phyloP scores from a whole-genome alignment of 768 basidiomycete genomes.

The Macrolepiota albuminosa region DNA sequence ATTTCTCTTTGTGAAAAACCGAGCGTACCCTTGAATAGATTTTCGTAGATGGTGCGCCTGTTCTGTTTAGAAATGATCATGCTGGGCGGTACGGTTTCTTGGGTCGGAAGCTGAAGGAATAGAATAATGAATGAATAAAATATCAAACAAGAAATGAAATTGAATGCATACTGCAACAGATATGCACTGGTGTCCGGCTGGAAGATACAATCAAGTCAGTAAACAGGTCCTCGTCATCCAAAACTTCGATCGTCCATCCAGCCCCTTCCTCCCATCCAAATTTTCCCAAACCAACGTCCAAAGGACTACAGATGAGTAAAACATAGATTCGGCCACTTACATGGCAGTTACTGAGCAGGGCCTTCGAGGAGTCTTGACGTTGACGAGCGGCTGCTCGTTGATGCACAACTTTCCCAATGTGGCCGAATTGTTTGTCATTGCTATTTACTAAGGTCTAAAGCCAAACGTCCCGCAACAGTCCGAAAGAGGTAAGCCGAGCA shows the following conservation, averaged over 20 bases:
- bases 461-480: background rate
- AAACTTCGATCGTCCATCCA: constrained; percentile 31
- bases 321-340: constrained; percentile 31
- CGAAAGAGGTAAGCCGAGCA: too few relatives aligned
- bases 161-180: constrained; percentile 32
- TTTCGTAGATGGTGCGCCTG: constrained; percentile 95
- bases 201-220: constrained; percentile 17
- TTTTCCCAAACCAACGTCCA: constrained; percentile 18
- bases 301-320: constrained; percentile 14
- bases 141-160: background rate
- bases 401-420: constrained; percentile 14
- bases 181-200: constrained; percentile 38
- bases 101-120: constrained; percentile 24
- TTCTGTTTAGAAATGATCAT: constrained; percentile 98
- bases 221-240: constrained; percentile 33
- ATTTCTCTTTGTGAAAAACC: background rate
- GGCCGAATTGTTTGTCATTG: constrained; percentile 15
- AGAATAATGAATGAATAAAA: background rate
- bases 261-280: constrained; percentile 25
- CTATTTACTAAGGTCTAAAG: background rate
- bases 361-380: constrained; percentile 35
- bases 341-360: constrained; percentile 33
- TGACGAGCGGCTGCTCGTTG: constrained; percentile 24
- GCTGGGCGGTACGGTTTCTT: constrained; percentile 38
- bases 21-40: constrained; percentile 95